phyloP scores from a whole-genome alignment of 1,284 basidiomycete genomes.

The Porogramme epimiltina region DNA sequence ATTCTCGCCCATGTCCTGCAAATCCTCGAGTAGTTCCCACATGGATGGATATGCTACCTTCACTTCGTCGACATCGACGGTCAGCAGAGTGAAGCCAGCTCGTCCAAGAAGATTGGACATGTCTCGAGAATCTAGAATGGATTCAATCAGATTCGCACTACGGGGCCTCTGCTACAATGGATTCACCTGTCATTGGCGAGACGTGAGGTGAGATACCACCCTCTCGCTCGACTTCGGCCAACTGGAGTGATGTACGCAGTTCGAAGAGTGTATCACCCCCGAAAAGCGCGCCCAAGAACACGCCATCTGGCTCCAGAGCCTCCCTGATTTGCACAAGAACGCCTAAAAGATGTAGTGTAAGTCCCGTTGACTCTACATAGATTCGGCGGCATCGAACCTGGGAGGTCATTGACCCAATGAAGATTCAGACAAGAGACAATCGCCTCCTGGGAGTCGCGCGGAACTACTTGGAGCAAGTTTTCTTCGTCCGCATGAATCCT shows the following conservation, averaged over 20 bases:
- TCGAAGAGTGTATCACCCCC: slow-evolving; percentile 98
- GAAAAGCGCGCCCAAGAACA: slow-evolving; percentile 93
- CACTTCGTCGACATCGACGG: slow-evolving; percentile 95
- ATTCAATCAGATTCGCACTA: not conserved
- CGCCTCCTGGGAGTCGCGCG: slow-evolving; percentile 83
- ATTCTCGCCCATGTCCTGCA: slow-evolving; percentile 95
- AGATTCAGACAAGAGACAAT: slow-evolving; percentile 90
- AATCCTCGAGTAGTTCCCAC: slow-evolving; percentile 94
- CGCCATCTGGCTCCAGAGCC: slow-evolving; percentile 87
- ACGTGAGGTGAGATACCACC: slow-evolving; percentile 95
- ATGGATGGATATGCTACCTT: slow-evolving; percentile 91
- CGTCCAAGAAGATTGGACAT: slow-evolving; percentile 90
- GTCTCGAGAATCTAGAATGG: slow-evolving; percentile 78
- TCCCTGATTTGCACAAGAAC: slow-evolving; percentile 88
- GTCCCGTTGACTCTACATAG: not conserved
- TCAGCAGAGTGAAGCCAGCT: slow-evolving; percentile 93
- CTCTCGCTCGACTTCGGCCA: slow-evolving; percentile 93
- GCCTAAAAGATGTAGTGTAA: slow-evolving; percentile 40
- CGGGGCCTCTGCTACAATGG: not conserved
- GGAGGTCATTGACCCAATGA: slow-evolving; percentile 99
- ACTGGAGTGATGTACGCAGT: slow-evolving; percentile 85
- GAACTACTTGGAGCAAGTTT: slow-evolving; percentile 61
- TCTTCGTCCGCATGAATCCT: slow-evolving; percentile 83
- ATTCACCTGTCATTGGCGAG: slow-evolving; percentile 93
- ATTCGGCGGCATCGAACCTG: slow-evolving; percentile 58